phyloP scores from a whole-genome alignment of 768 basidiomycete genomes.

The Mycena rebaudengoi region DNA sequence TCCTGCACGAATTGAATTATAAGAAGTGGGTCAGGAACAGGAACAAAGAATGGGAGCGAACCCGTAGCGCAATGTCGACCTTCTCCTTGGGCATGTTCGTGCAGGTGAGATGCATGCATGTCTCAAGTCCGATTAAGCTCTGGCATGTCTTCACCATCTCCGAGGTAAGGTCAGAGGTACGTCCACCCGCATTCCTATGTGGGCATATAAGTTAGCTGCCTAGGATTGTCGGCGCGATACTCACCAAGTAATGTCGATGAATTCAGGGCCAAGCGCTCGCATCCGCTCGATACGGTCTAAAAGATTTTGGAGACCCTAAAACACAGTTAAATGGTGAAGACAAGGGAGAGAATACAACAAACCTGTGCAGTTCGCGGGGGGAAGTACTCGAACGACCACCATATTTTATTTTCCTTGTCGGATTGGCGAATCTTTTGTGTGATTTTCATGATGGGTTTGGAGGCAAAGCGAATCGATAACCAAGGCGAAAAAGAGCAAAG shows the following conservation, averaged over 20 bases:
- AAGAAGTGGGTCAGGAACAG: conserved; percentile 8
- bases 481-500: conserved; percentile 27
- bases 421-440: conserved; percentile 92
- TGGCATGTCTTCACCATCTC: conserved; percentile 97
- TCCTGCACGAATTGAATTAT: conserved; percentile 57
- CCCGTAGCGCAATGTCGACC: conserved; percentile 88
- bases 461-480: not conserved
- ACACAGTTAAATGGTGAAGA: conserved; percentile 3
- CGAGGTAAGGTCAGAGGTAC: conserved; percentile 92
- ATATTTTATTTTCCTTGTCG: conserved; percentile 83
- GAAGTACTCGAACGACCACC: conserved; percentile 99
- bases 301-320: conserved; percentile 91
- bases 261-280: conserved; percentile 94
- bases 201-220: not conserved
- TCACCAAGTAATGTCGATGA: conserved; percentile 97
- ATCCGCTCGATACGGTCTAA: conserved; percentile 99
- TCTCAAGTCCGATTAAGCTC: conserved; percentile 91
- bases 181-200: conserved; percentile 92
- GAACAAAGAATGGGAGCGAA: conserved; percentile 49
- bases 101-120: conserved; percentile 98
- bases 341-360: conserved; percentile 21
- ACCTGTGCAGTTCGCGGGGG: conserved; percentile 96
- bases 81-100: conserved; percentile 99
- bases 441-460: conserved; percentile 78
- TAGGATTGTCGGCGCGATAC: conserved; percentile 23